Percentiles rank a stretch among this genome's conserved stretches.
phyloP scores from a whole-genome alignment of 176 grass and related monocot genomes.

The Eleusine indica region DNA sequence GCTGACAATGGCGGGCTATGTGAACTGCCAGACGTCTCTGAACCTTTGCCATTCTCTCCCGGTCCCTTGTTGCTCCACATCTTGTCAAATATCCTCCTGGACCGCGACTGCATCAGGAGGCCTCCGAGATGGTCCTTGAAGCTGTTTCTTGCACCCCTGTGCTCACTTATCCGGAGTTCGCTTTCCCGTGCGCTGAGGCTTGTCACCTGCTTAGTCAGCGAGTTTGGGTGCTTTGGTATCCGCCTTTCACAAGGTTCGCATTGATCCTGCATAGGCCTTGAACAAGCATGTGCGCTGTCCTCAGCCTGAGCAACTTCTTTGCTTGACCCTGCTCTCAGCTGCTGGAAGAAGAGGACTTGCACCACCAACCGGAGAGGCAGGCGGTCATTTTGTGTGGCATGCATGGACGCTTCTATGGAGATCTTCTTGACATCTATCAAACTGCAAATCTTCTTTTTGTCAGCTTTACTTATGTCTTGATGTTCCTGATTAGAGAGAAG shows the following conservation, averaged over 20 bases:
- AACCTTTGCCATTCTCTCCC: slow-evolving; percentile 66
- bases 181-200: slow-evolving; percentile 44
- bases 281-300: slow-evolving; percentile 12
- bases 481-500: slow-evolving; percentile 70
- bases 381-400: slow-evolving; percentile 88
- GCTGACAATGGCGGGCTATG: slow-evolving; percentile 72
- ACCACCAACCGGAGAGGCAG: slow-evolving; percentile 90
- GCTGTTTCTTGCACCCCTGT: slow-evolving; percentile 56
- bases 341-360: slow-evolving; percentile 97
- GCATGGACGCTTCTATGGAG: slow-evolving; percentile 71
- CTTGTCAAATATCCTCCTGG: slow-evolving; percentile 91
- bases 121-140: slow-evolving; percentile 61
- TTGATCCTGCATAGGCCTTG: slow-evolving; percentile 32
- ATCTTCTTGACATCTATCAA: slow-evolving; percentile 91
- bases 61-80: slow-evolving; percentile 83
- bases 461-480: slow-evolving; percentile 66
- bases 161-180: slow-evolving; percentile 46
- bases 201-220: slow-evolving; percentile 55
- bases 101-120: slow-evolving; percentile 65
- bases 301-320: slow-evolving; percentile 33
- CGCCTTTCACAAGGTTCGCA: slow-evolving; percentile 47
- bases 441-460: slow-evolving; percentile 79
- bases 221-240: slow-evolving; percentile 51
- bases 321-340: slow-evolving; percentile 53
- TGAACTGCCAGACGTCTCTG: slow-evolving; percentile 86